Base-by-base conservation (phyloP, 495 filamentous ascomycete species). In the Choiromyces venosus region DNA sequence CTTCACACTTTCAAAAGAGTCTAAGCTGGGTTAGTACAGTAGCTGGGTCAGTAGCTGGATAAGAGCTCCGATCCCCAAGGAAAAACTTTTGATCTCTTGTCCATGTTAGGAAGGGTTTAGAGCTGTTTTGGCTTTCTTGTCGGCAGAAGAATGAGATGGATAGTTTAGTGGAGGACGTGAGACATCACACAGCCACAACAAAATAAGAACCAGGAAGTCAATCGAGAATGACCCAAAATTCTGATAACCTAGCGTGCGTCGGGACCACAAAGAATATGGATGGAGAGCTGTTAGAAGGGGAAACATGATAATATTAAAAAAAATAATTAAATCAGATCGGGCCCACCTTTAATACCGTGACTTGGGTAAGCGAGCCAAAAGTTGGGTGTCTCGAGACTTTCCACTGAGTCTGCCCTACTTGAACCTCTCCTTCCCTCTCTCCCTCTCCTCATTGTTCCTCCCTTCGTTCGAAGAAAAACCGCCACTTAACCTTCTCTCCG, bases 391-490 rank as follows among this genome's bases (percentile, higher is more conserved):
- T 56, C 46, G 6, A n/a, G 44, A 52, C 44, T 52, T 52, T n/a
- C 6, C 44, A 2, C 19, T 46, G 42, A 7, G 18, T 3, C 19
- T 6, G 4, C 19, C 19, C 42, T n/a, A n/a, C 4, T 29, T 29
- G 10, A 61, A 61, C 25, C 3, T 33, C 52, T 29, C 12, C 52
- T 29, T 61, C 52, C 9, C 46, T 6, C 52, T 12, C 52, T 33
- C 52, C 21, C 19, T 76, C 39, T 42, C 10, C 52, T 64, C 69
- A 68, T 76, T 72, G 69, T 76, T 65, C 56, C 66, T 38, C 65
- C 73, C 56, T 38, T 72, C 74, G 37, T 37, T 61, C 52, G 52
- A 12, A 7, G 52, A 25, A 52, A 10, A 46, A 29, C 75, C 56
- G 70, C 61, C 74, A 67, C 69, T 66, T 67, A 61, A 29, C 66